Evolutionary conservation across 495 filamentous ascomycete species (phyloP), one percentile per base, ranked within the genome.

Genomic region (Pyrenula massariospora): DNA sequence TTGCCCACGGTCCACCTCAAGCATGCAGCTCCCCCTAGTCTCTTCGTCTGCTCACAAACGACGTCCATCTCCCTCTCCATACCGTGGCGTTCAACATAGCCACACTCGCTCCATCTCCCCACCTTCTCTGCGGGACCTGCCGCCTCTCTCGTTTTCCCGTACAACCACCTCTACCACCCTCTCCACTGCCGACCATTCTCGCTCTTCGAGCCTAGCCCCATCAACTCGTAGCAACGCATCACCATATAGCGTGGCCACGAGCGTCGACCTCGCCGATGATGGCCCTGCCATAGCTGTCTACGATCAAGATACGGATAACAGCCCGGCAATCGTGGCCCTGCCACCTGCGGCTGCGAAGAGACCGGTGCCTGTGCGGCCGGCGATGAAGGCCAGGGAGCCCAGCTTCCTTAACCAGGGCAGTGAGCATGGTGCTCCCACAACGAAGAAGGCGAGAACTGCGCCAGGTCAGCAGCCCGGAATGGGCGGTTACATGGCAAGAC

Each of bases 81-180:
- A 3, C 66, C 67, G 2, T 72, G 73, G 11, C 66, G 70, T 12
- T 71, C 73, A 1, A 64, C 63, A 62, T 47, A 61, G 60, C 42
- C 53, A 62, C 31, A 65, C 63, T 23, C 68, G 70, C 1, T 79
- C 77, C n/a, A 70, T 71, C 53, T 80, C 77, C 22, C 76, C 77
- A 10, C 77, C 77, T 1, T 76, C 74, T 15, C 65, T 73, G 36
- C 69, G 73, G 22, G 74, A 77, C 55, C 67, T 80, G 0, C 77
- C 77, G 11, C 63, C 55, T 3, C 67, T 80, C 1, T 54, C 52
- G 22, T 61, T 58, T n/a, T 75, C 77, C 0, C 75, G 71, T 15
- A 68, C 73, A 0, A 69, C 74, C 50, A 75, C 70, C 1, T 63
- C 70, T 56, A 76, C 65, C 69, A 55, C 78, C 54, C 49, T 78